Conservation (phyloP, 495 filamentous ascomycete species). For the Hypoxylon crocopeplum region DNA sequence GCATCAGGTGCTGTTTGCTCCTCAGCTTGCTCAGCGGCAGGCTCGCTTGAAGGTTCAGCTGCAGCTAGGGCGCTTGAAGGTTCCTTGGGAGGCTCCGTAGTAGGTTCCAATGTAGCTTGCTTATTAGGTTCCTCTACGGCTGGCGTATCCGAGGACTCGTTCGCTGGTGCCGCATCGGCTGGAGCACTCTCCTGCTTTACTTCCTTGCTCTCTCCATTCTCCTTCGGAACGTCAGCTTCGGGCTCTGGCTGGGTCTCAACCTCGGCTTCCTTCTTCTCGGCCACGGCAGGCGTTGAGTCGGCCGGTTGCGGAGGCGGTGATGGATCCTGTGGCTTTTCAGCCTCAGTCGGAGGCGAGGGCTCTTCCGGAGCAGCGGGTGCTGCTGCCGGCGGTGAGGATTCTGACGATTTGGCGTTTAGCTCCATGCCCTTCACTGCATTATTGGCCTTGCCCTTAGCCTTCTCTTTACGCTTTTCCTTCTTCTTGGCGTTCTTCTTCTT, state of each 20-base stretch:
- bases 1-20: conserved; percentile 15
- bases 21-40: conserved; percentile 14
- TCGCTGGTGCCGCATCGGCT: conserved; percentile 9
- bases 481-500: conserved; percentile 24
- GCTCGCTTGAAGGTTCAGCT: not conserved
- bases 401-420: conserved; percentile 36
- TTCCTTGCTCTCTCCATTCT: conserved; percentile 24
- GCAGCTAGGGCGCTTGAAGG: not conserved
- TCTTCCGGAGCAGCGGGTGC: conserved; percentile 24
- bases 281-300: conserved; percentile 9
- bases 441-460: conserved; percentile 34
- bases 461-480: conserved; percentile 25
- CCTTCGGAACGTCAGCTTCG: conserved; percentile 19
- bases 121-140: conserved; percentile 3
- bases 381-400: conserved; percentile 15
- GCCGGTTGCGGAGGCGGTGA: conserved; percentile 4
- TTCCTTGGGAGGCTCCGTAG: not conserved
- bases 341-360: conserved; percentile 7
- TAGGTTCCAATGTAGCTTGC: not conserved
- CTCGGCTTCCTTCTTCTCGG: conserved; percentile 32
- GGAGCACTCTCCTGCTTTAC: conserved; percentile 19
- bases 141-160: conserved; percentile 2
- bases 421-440: conserved; percentile 43
- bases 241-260: conserved; percentile 17
- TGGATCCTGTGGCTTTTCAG: conserved; percentile 27